Percentiles rank a stretch among this genome's conserved stretches.
Evolutionary conservation across 768 basidiomycete genomes (phyloP).

Genomic region (Tylopilus rubrobrunneus): DNA sequence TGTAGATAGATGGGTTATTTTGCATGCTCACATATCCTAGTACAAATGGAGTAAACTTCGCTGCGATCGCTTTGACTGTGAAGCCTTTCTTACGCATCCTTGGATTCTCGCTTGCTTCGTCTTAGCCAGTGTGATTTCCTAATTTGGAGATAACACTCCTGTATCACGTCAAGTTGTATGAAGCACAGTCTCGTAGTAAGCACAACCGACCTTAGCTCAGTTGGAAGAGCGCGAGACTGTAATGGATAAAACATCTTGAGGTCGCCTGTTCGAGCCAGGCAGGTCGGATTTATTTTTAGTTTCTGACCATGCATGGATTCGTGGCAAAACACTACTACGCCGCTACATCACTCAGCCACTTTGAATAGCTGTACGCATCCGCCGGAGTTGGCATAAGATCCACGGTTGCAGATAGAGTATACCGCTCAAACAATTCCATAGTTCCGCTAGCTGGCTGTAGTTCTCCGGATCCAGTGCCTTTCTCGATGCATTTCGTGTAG

Average conservation of each 20-base stretch:
- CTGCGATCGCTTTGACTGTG: no score
- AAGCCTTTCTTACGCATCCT: no score
- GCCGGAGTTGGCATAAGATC: background rate
- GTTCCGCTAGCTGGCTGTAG: conserved; percentile 7
- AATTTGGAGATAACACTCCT: background rate
- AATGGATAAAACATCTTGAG: conserved; percentile 41
- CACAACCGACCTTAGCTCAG: conserved; percentile 34
- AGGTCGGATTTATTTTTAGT: conserved; percentile 38
- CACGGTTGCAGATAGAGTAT: conserved; percentile 15
- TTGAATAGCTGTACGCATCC: conserved; percentile 16
- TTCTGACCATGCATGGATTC: no score
- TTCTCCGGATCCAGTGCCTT: conserved; percentile 23
- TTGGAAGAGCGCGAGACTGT: conserved; percentile 51
- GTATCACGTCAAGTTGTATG: background rate
- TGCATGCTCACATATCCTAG: background rate
- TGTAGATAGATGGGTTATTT: background rate
- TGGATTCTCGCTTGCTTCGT: no score
- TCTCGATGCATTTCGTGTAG: conserved; percentile 51
- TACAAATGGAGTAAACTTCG: no score
- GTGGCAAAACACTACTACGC: background rate
- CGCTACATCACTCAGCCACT: conserved; percentile 19
- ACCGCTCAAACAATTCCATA: conserved; percentile 18
- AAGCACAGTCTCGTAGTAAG: fast-evolving
- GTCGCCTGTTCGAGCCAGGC: conserved; percentile 65
- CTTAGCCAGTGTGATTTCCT: no score